Conservation (phyloP, 1,284 basidiomycete genomes). For the Inonotus hispidus region DNA sequence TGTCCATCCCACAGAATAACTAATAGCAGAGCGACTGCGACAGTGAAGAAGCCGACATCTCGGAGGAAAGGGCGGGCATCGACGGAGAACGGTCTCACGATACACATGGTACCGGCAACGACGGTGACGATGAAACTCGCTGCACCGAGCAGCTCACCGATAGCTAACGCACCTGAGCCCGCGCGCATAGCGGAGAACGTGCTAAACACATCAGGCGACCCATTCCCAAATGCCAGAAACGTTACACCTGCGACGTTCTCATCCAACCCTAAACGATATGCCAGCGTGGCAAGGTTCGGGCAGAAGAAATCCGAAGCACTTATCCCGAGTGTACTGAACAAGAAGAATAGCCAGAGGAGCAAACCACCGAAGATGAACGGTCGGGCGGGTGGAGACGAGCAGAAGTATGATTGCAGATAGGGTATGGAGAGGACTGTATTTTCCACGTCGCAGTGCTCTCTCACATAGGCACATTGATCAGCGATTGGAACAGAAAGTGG, state of each 20-base stretch:
- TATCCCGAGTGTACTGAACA: conserved; percentile 88
- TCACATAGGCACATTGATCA: conserved; percentile 64
- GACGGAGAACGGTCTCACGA: conserved; percentile 91
- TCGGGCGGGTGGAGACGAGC: conserved; percentile 44
- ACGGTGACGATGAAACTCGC: conserved; percentile 95
- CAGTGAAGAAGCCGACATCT: conserved; percentile 90
- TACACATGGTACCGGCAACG: conserved; percentile 93
- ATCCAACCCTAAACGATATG: conserved; percentile 75
- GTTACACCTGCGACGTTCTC: conserved; percentile 92
- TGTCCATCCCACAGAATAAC: conserved; percentile 75
- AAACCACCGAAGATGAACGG: conserved; percentile 59
- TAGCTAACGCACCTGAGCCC: conserved; percentile 82
- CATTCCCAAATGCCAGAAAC: conserved; percentile 91
- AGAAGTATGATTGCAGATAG: conserved; percentile 69
- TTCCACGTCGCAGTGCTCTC: conserved; percentile 45
- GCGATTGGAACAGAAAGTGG: conserved; percentile 48
- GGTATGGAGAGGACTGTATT: conserved; percentile 64
- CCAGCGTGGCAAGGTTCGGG: conserved; percentile 85
- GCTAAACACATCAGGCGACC: conserved; percentile 89
- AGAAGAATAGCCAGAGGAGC: conserved; percentile 73
- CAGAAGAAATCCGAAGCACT: conserved; percentile 94
- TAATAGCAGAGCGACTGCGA: conserved; percentile 72
- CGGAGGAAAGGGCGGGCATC: conserved; percentile 78
- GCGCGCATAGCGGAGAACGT: conserved; percentile 91
- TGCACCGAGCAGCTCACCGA: conserved; percentile 93